Evolutionary conservation across 805 yeast species (phyloP).

Genomic region (Candida maltosa): DNA sequence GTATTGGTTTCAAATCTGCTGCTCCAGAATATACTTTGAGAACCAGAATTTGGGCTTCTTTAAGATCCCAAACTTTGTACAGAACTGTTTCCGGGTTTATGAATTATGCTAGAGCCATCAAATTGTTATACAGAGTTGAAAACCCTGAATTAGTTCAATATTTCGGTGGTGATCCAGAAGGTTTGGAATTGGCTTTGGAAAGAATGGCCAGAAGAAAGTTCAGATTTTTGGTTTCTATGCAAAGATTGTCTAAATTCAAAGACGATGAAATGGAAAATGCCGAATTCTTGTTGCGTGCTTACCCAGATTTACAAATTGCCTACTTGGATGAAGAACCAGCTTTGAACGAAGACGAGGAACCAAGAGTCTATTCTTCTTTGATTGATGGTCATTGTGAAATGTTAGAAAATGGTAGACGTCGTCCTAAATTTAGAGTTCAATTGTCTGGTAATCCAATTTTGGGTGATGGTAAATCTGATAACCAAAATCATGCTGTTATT

Average conservation of each 20-base stretch:
- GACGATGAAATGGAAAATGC: constrained; percentile 57
- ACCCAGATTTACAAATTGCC: constrained; percentile 65
- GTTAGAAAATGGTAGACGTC: constrained; percentile 52
- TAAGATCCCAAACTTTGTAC: constrained; percentile 45
- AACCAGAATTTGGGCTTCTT: constrained; percentile 47
- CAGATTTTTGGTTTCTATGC: constrained; percentile 65
- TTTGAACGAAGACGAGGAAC: constrained; percentile 39
- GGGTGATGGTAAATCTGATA: constrained; percentile 85
- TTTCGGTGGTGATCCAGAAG: constrained; percentile 98
- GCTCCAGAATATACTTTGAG: constrained; percentile 46
- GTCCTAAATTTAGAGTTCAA: constrained; percentile 60
- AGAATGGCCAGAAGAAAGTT: constrained; percentile 63
- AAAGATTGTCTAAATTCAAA: constrained; percentile 50
- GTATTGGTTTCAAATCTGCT: constrained; percentile 46
- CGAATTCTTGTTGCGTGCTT: constrained; percentile 58
- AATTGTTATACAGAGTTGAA: constrained; percentile 44
- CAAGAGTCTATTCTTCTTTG: constrained; percentile 56
- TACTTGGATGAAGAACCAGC: constrained; percentile 54
- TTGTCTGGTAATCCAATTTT: constrained; percentile 79
- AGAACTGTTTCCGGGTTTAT: constrained; percentile 46
- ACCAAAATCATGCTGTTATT: constrained; percentile 72
- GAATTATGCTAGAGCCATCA: constrained; percentile 47
- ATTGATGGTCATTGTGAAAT: constrained; percentile 71
- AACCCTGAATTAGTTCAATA: constrained; percentile 63
- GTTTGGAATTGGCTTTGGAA: constrained; percentile 90